Evolutionary conservation across 2,329 filamentous ascomycete genomes (phyloP).

Genomic region (Microdochium bolleyi): DNA sequence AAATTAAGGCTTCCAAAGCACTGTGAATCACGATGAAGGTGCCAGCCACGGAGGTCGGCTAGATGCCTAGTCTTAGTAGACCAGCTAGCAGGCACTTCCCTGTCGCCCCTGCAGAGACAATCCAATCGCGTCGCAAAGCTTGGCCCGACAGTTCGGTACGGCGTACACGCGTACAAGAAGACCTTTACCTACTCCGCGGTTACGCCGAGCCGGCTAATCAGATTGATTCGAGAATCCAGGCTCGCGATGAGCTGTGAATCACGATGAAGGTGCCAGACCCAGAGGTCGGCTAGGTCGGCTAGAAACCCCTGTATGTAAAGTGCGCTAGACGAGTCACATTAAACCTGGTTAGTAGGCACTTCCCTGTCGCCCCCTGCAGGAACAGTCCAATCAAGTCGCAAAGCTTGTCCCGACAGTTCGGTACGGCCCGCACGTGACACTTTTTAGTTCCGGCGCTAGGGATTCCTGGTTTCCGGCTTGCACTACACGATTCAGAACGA

Average conservation of each 20-base stretch:
- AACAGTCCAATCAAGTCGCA: neutral
- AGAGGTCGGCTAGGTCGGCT: neutral
- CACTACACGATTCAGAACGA: neutral
- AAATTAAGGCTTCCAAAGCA: neutral
- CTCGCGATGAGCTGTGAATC: neutral
- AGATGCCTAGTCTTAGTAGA: neutral
- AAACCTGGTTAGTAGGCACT: neutral
- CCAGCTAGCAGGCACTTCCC: neutral
- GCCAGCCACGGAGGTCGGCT: neutral
- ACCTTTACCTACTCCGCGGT: neutral
- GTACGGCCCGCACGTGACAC: neutral
- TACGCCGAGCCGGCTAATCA: neutral
- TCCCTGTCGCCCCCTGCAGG: neutral
- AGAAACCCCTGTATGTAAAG: neutral
- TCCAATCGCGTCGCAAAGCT: neutral
- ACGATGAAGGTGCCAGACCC: neutral
- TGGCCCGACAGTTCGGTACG: neutral
- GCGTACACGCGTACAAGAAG: neutral
- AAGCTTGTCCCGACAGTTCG: neutral
- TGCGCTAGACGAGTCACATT: neutral
- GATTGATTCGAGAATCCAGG: neutral
- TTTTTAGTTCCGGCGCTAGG: neutral
- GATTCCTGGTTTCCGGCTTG: neutral
- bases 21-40: neutral
- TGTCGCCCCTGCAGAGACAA: neutral